Evolutionary conservation across 345 rosid species (phyloP).

Genomic region (Sonneratia caseolaris): DNA sequence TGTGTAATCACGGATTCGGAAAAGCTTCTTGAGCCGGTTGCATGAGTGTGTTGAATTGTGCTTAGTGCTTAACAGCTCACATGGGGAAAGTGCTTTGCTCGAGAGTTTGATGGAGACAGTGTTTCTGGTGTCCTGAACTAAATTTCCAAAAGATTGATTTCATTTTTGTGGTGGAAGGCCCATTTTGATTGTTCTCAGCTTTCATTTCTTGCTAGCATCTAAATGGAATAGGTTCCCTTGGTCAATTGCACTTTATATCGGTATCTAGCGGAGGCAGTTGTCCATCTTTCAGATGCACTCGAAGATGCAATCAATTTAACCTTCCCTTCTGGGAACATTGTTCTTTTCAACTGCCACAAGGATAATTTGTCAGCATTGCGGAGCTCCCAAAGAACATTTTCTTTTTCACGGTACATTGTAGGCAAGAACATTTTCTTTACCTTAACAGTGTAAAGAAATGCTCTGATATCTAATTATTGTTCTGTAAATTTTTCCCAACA

Average conservation of each 20-base stretch:
- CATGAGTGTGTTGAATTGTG: conserved; percentile 38
- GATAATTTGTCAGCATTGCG: no score
- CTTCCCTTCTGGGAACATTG: conserved; percentile 1
- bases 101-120: conserved; percentile 43
- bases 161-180: conserved; percentile 21
- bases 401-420: not conserved
- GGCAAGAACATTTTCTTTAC: not conserved
- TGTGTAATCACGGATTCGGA: conserved; percentile 34
- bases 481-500: not conserved
- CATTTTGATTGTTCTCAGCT: conserved; percentile 17
- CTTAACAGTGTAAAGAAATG: not conserved
- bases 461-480: not conserved
- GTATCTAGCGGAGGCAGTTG: conserved; percentile 17
- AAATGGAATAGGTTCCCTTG: conserved; percentile 48
- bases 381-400: not conserved
- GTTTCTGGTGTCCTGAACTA: conserved; percentile 18
- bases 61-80: conserved; percentile 46
- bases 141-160: conserved; percentile 20
- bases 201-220: conserved; percentile 21
- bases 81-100: conserved; percentile 34
- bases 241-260: conserved; percentile 35
- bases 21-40: conserved; percentile 31
- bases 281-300: conserved; percentile 19
- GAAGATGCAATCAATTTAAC: not conserved
- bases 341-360: not conserved